Evolutionary conservation across 306 rosid species (phyloP), one percentile per base, ranked within the genome.

Genomic region (Trifolium pratense): DNA sequence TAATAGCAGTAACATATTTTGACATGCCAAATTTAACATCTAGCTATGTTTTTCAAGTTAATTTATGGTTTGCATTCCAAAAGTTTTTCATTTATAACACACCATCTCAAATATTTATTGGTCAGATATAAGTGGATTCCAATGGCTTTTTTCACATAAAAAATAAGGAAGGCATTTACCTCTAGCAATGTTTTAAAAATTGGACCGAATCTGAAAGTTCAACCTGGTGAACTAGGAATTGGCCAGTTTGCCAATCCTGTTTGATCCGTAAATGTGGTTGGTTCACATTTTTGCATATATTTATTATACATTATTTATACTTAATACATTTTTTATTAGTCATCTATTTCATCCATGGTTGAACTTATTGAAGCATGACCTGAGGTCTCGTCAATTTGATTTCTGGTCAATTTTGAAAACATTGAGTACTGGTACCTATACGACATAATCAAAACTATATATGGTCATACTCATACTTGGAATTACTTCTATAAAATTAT

Each of bases 101-200:
- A 49, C 16, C 32, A 37, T 58, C 39, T 67, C 25, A 67, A 59
- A 66, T 60, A 66, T 36, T 39, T 43, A 58, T 23, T 25, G 21
- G 20, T 46, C 65, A 46, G 51, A 73, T 48, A 60, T n/a, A 48
- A 77, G 37, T 21, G 2, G 53, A 46, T n/a, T 21, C 29, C 36
- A n/a, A 39, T 16, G 53, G 31, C 63, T 36, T 68, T 61, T 77
- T 77, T 48, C 61, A 15, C 26, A 40, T 31, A 6, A 52, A 77
- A 61, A 69, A 17, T 42, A 66, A 79, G 69, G 36, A 43, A 62
- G 25, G 61, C 20, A 31, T 13, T 61, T 32, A 51, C 29, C 29
- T 25, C 52, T 12, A 16, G 34, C 1, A 23, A 25, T 21, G 62
- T 56, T 23, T 56, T 21, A 56, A 56, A 21, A 56, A 21, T 23